A percentile compares a stretch with the other conserved stretches of the same genome.
These are phyloP conservation scores for Arctostaphylos glauca DNA, from an alignment of 148 eudicot species.

Conservation along the genomic window DNA sequence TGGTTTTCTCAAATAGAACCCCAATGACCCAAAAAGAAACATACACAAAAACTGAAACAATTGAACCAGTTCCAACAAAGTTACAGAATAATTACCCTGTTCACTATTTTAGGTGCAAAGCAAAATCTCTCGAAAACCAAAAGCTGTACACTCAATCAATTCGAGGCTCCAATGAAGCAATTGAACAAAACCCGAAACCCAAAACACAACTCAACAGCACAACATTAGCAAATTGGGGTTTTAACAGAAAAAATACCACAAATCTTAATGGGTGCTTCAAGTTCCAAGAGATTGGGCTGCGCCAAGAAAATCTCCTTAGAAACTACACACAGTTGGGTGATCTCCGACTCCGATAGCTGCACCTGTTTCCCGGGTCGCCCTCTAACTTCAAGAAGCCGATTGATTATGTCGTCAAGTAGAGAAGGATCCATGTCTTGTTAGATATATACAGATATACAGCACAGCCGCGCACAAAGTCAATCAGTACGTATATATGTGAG, in stretches of 20 bases:
- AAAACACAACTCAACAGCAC: not conserved
- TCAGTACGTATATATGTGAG: not conserved
- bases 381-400: slow-evolving; percentile 57
- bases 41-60: not conserved
- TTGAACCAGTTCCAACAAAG: not conserved
- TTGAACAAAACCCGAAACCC: not conserved
- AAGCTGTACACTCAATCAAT: not conserved
- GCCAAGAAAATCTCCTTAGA: slow-evolving; percentile 59
- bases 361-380: slow-evolving; percentile 72
- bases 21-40: not conserved
- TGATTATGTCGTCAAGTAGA: slow-evolving; percentile 64
- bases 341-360: slow-evolving; percentile 77
- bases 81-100: not conserved
- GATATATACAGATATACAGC: not conserved
- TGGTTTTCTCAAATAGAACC: not conserved
- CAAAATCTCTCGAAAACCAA: not conserved
- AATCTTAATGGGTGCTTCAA: slow-evolving; percentile 16
- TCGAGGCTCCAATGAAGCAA: not conserved
- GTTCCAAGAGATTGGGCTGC: slow-evolving; percentile 64
- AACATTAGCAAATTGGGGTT: not conserved
- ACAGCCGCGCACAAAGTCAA: not conserved
- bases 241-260: slow-evolving; percentile 5
- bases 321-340: slow-evolving; percentile 62
- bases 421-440: slow-evolving; percentile 42
- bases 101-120: not conserved